Base-by-base conservation (phyloP, 768 basidiomycete species). In the Gloeopeniophorella convolvens region DNA sequence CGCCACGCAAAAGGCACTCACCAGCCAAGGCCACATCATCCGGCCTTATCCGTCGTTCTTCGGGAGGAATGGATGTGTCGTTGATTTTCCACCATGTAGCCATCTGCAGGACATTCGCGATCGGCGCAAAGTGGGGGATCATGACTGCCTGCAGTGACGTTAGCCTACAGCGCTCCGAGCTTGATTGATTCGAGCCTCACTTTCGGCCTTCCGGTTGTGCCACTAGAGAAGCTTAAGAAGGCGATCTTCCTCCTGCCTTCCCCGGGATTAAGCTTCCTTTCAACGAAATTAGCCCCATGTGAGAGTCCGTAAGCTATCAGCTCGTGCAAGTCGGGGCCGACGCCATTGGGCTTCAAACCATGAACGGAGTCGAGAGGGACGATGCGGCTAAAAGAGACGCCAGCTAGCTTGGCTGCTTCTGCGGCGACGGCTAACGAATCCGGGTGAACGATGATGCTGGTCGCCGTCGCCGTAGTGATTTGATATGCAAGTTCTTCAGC, bases 201-300 rank as follows among this genome's bases (percentile, higher is more conserved):
- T 51, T 65, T 63, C 27, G 64, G 70, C 60, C 65, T 68, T 63
- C 84, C 84, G 13, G 85, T 88, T 20, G 85, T 88, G 7, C 85
- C 85, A 54, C 84, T 85, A 1, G 85, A 87, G 57, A 88, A 84
- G 45, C 74, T 77, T 46, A 87, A 66, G 57, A 86, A 80, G 5
- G 86, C 85, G 12, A 87, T 51, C 36, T 78, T 75, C 11, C 69
- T 76, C 60, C 72, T 80, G 21, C 72, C 79, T 63, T 84, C 84
- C 9, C 82, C 85, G 11, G 72, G 70, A 21, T 60, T 57, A 34
- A 86, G 68, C 26, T 59, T 66, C 16, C 68, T 65, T 46, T 83
- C 77, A 23, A 63, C 60, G 57, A 77, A 83, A 48, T 56, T 62
- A 58, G 55, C 68, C 54, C 35, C 65, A 57, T 51, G 60, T 56